Base-by-base conservation (phyloP, 139 green algal genomes). In the Chlamydomonas incerta region DNA sequence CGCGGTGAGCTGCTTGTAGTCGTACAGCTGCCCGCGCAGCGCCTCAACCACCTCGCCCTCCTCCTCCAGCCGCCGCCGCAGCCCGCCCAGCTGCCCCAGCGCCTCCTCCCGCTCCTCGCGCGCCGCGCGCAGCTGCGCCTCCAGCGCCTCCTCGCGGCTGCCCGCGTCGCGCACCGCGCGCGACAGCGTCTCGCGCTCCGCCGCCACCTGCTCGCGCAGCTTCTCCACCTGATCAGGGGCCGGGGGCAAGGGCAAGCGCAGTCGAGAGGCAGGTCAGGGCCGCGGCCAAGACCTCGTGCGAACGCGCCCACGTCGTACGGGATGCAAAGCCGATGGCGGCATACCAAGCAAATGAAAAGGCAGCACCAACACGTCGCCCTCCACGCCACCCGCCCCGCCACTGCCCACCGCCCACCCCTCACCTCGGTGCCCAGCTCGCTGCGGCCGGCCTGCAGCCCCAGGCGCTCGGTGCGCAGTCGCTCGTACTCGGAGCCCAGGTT, bases 41-140 rank as follows among this genome's bases (percentile, higher is more conserved):
- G 89, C 89, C 79, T 90, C 85, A 26, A 89, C 69, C 55, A 92
- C 86, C 72, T 92, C 89, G 31, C 41, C 41, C 41, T 88, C 86
- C 76, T 92, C 88, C 57, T 83, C 37, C 13, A 86, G 62, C 58
- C 80, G 80, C 47, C 83, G 67, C 50, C 82, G 73, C 35, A 89
- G 73, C 10, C 50, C 72, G 26, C 65, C 41, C 57, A 92, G 41
- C 67, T 86, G 79, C 55, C 66, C 37, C 37, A 88, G 55, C n/a
- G 52, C 69, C 52, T 89, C 84, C 31, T 90, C 83, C 29, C 80
- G 80, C 68, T 92, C 88, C 52, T 74, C 65, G 17, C 84, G 80
- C 8, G 80, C 66, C 1, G 66, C 29, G 10, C 50, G 41, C 33
- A 85, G 67, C 80, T 77, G 50, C 24, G 63, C 77, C 35, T 81